Evolutionary conservation across 441 rosid species (phyloP), one percentile per base, ranked within the genome.

Genomic region (Breynia disticha): DNA sequence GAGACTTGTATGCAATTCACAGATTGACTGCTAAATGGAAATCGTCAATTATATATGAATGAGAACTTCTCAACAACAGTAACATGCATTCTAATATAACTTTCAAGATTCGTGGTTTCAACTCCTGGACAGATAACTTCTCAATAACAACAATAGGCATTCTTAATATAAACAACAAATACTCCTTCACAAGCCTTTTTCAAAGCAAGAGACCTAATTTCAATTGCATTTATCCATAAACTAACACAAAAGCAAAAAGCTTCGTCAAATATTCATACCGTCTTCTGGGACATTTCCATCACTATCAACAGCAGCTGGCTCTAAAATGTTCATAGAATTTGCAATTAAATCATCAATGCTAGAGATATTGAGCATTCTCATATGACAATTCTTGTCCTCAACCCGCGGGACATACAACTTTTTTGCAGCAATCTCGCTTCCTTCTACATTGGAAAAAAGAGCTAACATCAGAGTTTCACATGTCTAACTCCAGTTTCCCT

Each of bases 251-350:
- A 39, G 43, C 32, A 24, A 7, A 24, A 8, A 39, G 17, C 11
- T 19, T n/a, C 3, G 14, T 35, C 38, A 5, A 48, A 14, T 8
- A 18, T 24, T 42, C 54, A 3, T 77, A 79, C 98, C 97, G 76
- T 93, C 97, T 83, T 93, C 91, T 20, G 90, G 86, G 17, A 59
- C 73, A 56, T 77, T 77, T 65, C 98, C 97, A 55, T 71, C 65
- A 41, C 78, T 57, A 72, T 84, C 90, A 14, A 81, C 62, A 0
- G 87, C 73, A 71, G 90, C 85, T 35, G 95, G 98, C 68, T 93
- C 97, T 67, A 93, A 76, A 71, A 93, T 93, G 57, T 81, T 67
- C 98, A 93, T 93, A 0, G 98, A 84, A 59, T 86, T 93, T 28
- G 91, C 86, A 68, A 81, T 67, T 7, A 88, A 76, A 71, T 88